phyloP scores from a whole-genome alignment of 352 stramenopile genomes.

The Phytopythium ostracodes region DNA sequence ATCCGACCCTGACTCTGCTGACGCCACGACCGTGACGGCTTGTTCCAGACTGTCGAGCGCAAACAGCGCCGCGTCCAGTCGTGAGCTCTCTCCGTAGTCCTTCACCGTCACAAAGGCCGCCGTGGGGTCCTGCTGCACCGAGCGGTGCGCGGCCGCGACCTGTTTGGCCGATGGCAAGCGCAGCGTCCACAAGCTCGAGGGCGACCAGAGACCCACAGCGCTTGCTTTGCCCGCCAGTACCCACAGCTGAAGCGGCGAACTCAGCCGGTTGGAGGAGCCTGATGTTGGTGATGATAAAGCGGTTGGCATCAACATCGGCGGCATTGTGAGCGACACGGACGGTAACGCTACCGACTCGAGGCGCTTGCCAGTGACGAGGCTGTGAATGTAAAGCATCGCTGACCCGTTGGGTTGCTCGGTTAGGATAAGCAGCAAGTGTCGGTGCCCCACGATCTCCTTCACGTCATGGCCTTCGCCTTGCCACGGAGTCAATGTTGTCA shows the following conservation, averaged over 20 bases:
- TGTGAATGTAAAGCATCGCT: constrained; percentile 39
- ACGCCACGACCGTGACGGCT: constrained; percentile 8
- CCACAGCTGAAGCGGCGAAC: constrained; percentile 38
- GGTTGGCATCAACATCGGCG: background rate
- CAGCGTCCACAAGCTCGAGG: constrained; percentile 63
- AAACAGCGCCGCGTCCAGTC: constrained; percentile 54
- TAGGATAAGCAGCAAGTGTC: constrained; percentile 36
- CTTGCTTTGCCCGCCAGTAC: constrained; percentile 41
- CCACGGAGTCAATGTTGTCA: constrained; percentile 26
- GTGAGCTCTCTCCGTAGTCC: constrained; percentile 44
- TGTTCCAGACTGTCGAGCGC: constrained; percentile 61
- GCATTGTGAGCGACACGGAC: background rate
- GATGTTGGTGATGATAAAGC: background rate
- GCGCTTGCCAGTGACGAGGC: constrained; percentile 39
- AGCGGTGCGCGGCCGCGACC: constrained; percentile 18
- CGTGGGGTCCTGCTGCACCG: constrained; percentile 13
- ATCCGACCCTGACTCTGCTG: constrained; percentile 3
- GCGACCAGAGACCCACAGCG: constrained; percentile 49
- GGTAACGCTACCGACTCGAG: constrained; percentile 39
- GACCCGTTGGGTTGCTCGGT: background rate
- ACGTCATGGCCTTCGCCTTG: constrained; percentile 6
- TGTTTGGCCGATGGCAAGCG: constrained; percentile 43
- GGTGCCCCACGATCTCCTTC: constrained; percentile 31
- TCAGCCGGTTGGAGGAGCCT: constrained; percentile 5
- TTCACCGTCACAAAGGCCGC: constrained; percentile 40